These are phyloP conservation scores for Nicotiana attenuata DNA, from an alignment of 257 asterid species.

Conservation along the genomic window DNA sequence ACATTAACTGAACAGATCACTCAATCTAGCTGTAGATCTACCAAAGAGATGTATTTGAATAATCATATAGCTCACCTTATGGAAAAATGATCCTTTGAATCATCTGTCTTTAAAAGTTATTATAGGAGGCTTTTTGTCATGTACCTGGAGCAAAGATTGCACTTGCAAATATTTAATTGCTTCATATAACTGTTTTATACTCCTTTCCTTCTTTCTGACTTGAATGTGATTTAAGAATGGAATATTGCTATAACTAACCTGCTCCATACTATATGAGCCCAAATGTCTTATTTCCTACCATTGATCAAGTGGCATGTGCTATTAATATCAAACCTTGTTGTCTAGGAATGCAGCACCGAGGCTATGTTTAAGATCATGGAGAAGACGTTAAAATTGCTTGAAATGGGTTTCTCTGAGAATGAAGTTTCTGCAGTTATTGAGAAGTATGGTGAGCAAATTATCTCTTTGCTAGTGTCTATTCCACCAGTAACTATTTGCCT, in stretches of 20 bases:
- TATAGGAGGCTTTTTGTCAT: not conserved
- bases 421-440: slow-evolving; percentile 84
- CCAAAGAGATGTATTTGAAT: not conserved
- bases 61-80: not conserved
- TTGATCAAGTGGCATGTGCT: not conserved
- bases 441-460: slow-evolving; percentile 63
- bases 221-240: not conserved
- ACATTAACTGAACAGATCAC: not conserved
- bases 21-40: not conserved
- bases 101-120: not conserved
- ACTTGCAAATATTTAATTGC: not conserved
- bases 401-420: slow-evolving; percentile 86
- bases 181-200: slow-evolving; percentile 1
- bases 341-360: slow-evolving; percentile 67
- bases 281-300: not conserved
- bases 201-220: not conserved
- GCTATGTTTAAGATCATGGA: slow-evolving; percentile 84
- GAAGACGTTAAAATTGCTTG: slow-evolving; percentile 77
- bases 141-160: not conserved
- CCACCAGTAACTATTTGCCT: not conserved
- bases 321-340: slow-evolving; percentile 16
- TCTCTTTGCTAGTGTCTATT: not conserved
- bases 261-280: not conserved
- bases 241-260: not conserved
- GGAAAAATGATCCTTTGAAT: not conserved